phyloP scores from a whole-genome alignment of 1,284 basidiomycete species.

The Dichomitus squalens region DNA sequence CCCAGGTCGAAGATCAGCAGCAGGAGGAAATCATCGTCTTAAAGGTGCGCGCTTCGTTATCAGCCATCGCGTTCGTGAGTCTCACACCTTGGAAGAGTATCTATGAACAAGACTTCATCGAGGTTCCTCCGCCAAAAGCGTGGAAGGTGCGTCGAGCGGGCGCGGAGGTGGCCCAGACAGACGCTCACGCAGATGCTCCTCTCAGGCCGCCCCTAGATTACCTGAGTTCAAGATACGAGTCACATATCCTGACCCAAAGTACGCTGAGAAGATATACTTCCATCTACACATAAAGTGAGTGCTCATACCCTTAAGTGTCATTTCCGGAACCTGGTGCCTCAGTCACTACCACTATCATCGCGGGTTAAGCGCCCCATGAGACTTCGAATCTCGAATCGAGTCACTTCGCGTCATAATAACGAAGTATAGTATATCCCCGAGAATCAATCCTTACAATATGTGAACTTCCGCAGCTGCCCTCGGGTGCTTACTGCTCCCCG shows the following conservation, averaged over 20 bases:
- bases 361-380: constrained; percentile 6
- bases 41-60: constrained; percentile 33
- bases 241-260: constrained; percentile 56
- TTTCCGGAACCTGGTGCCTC: not conserved
- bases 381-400: not conserved
- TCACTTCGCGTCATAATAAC: not conserved
- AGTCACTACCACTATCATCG: not conserved
- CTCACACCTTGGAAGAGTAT: constrained; percentile 48
- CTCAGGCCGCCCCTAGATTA: constrained; percentile 63
- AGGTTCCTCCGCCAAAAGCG: constrained; percentile 71
- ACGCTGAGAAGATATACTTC: constrained; percentile 59
- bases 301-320: not conserved
- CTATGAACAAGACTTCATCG: constrained; percentile 73
- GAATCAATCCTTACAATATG: no score
- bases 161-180: not conserved
- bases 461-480: no score
- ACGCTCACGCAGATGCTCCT: constrained; percentile 20
- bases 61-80: no score
- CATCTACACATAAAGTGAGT: constrained; percentile 70
- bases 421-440: no score
- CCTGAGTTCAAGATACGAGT: constrained; percentile 77
- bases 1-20: constrained; percentile 66
- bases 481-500: no score
- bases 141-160: constrained; percentile 66
- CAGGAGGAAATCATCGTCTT: constrained; percentile 75